Percentiles rank a stretch among this genome's conserved stretches.
Evolutionary conservation across 192 early-diverging fungal genomes (phyloP).

Genomic region (Umbelopsis isabellina): DNA sequence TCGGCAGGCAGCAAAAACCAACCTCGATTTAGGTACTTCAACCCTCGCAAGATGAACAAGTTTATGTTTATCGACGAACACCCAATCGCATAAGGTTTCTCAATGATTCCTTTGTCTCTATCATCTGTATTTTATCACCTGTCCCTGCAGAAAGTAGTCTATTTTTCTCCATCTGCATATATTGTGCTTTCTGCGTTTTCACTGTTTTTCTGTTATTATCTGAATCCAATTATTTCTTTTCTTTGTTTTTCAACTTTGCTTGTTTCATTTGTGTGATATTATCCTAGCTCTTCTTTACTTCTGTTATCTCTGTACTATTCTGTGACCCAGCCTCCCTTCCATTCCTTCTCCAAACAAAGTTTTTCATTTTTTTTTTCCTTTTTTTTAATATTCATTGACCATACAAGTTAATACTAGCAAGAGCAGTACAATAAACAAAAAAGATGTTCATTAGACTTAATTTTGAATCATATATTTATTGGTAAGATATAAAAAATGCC

Average conservation of each 20-base stretch:
- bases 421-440: too few relatives aligned
- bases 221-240: neutral
- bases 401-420: too few relatives aligned
- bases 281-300: too few relatives aligned
- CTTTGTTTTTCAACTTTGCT: neutral
- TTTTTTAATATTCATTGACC: too few relatives aligned
- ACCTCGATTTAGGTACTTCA: conserved; percentile 43
- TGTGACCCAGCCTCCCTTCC: too few relatives aligned
- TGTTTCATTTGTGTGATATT: conserved; percentile 9
- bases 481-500: too few relatives aligned
- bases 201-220: neutral
- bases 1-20: conserved; percentile 27
- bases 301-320: too few relatives aligned
- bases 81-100: conserved; percentile 29
- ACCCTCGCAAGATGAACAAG: conserved; percentile 45
- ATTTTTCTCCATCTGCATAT: neutral
- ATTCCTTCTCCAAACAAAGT: too few relatives aligned
- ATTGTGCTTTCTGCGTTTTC: conserved; percentile 4
- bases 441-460: too few relatives aligned
- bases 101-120: neutral
- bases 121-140: conserved; percentile 3
- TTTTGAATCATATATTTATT: too few relatives aligned
- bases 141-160: conserved; percentile 6
- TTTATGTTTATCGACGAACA: conserved; percentile 47
- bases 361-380: too few relatives aligned